Evolutionary conservation across 2,329 filamentous ascomycete genomes (phyloP).

Genomic region (Colletotrichum sp.): DNA sequence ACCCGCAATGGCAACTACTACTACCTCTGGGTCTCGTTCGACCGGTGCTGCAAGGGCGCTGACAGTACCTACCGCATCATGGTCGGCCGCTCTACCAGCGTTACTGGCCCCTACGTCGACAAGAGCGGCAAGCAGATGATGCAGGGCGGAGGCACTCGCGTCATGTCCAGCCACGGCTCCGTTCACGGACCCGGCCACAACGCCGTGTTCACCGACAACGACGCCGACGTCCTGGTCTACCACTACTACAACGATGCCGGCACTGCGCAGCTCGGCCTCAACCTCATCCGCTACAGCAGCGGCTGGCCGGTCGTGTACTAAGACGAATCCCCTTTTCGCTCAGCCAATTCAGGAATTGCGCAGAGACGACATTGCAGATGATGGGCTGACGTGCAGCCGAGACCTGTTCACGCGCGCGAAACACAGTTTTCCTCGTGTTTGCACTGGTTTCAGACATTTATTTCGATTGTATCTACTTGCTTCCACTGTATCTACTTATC

Average conservation of each 20-base stretch:
- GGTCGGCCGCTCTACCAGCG: conserved; percentile 33
- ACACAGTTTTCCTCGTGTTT: no score
- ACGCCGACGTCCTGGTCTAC: conserved; percentile 35
- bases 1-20: conserved; percentile 31
- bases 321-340: background rate
- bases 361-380: background rate
- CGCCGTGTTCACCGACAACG: conserved; percentile 32
- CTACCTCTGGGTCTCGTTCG: conserved; percentile 37
- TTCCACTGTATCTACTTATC: background rate
- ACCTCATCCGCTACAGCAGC: conserved; percentile 32
- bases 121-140: conserved; percentile 28
- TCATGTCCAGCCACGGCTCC: conserved; percentile 31
- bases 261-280: conserved; percentile 32
- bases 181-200: conserved; percentile 36
- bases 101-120: conserved; percentile 33
- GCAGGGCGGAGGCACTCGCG: conserved; percentile 32
- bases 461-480: background rate
- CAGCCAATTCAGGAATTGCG: background rate
- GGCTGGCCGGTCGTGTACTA: conserved; percentile 35
- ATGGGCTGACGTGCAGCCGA: background rate
- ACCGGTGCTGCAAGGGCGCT: conserved; percentile 34
- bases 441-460: background rate
- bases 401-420: background rate
- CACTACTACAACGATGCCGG: conserved; percentile 33
- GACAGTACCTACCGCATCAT: conserved; percentile 34